Conservation (phyloP, 2,329 filamentous ascomycete species). For the Teratosphaeria viscida region DNA sequence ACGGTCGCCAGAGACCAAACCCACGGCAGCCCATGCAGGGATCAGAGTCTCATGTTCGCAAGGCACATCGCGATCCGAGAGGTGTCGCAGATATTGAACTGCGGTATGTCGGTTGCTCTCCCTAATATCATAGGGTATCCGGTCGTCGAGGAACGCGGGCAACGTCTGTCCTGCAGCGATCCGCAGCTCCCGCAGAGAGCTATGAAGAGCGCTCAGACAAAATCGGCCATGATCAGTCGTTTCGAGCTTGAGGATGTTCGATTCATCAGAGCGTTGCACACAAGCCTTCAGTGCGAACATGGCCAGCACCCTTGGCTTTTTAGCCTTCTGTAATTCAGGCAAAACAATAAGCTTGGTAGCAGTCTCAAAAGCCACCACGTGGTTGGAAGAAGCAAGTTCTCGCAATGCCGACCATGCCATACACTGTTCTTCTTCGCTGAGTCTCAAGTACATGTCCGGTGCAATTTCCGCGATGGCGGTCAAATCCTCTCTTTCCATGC, state of each 20-base stretch:
- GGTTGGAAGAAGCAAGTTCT: conserved; percentile 10
- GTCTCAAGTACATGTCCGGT: conserved; percentile 9
- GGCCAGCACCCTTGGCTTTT: conserved; percentile 55
- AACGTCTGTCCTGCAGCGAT: conserved; percentile 58
- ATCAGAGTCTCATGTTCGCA: conserved; percentile 74
- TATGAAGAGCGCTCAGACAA: conserved; percentile 70
- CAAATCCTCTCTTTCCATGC: conserved; percentile 9
- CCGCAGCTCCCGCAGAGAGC: conserved; percentile 74
- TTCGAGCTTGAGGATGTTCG: conserved; percentile 55
- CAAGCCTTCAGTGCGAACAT: conserved; percentile 63
- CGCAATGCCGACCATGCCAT: conserved; percentile 16
- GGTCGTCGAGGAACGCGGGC: conserved; percentile 50
- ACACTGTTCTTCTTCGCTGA: conserved; percentile 12
- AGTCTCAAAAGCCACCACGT: conserved; percentile 2
- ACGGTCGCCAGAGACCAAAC: conserved; percentile 62
- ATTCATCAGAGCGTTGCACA: conserved; percentile 54
- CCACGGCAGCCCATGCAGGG: conserved; percentile 75
- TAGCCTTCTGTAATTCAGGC: conserved; percentile 36
- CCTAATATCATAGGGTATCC: conserved; percentile 38
- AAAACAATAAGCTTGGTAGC: conserved; percentile 26
- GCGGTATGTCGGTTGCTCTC: conserved; percentile 58
- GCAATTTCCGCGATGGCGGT: conserved; percentile 10
- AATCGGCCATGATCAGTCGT: conserved; percentile 62
- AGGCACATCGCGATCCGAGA: conserved; percentile 58
- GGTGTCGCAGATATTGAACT: conserved; percentile 58